Conservation (phyloP, 1,284 basidiomycete species). For the Pisolithus thermaeus region DNA sequence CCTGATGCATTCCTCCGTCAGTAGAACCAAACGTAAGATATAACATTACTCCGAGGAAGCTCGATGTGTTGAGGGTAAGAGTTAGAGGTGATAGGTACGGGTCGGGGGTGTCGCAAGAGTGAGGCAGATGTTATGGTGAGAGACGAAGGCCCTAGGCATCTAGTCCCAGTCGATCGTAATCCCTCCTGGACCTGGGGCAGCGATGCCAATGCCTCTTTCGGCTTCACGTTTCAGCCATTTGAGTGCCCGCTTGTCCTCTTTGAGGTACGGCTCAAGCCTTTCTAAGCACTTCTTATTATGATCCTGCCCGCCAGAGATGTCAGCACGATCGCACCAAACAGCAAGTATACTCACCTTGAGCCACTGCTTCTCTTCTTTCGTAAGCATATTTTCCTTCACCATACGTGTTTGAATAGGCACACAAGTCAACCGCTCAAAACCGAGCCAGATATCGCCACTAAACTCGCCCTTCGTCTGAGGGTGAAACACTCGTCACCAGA, state of each 20-base stretch:
- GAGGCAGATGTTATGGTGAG: not conserved
- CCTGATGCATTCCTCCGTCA: not conserved
- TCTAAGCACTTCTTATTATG: slow-evolving; percentile 81
- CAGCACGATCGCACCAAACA: slow-evolving; percentile 1
- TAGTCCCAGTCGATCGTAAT: slow-evolving; percentile 73
- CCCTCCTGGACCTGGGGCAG: slow-evolving; percentile 52
- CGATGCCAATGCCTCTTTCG: slow-evolving; percentile 64
- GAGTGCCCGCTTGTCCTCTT: slow-evolving; percentile 74
- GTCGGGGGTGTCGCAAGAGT: not conserved
- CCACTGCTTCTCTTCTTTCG: slow-evolving; percentile 85
- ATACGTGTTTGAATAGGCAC: slow-evolving; percentile 93
- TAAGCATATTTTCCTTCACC: slow-evolving; percentile 80
- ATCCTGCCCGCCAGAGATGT: slow-evolving; percentile 37
- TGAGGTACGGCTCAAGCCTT: slow-evolving; percentile 66
- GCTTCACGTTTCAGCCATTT: slow-evolving; percentile 79
- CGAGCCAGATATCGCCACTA: slow-evolving; percentile 73
- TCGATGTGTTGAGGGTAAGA: not conserved
- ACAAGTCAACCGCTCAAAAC: slow-evolving; percentile 84
- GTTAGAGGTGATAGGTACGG: not conserved
- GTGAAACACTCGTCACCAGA: slow-evolving; percentile 7
- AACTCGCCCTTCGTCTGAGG: slow-evolving; percentile 63
- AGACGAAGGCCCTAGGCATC: not conserved
- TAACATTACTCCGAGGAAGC: not conserved
- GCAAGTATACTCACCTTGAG: slow-evolving; percentile 53
- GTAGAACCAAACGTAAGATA: not conserved